Evolutionary conservation across 371 early-diverging fungal genomes (phyloP), one percentile per base, ranked within the genome.

Genomic region (Dinochytrium kinnereticum): DNA sequence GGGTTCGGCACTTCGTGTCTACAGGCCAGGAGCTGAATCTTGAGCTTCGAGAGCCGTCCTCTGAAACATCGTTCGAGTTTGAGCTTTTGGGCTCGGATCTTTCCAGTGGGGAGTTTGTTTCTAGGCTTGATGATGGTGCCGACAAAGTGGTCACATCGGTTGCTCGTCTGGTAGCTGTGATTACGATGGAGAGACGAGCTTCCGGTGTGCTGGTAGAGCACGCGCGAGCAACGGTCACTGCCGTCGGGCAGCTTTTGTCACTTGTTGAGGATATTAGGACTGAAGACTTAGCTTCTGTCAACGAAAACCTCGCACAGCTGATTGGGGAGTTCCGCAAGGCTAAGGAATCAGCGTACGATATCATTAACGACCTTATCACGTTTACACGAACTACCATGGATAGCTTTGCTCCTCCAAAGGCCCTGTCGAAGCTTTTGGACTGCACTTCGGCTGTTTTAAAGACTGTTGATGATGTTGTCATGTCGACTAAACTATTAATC

Each of bases 231-330:
- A 72, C 79, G 17, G 86, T 86, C 28, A 82, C 76, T 21, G 78
- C 79, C 34, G 81, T 86, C 17, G 87, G 87, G 10, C 72, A 80
- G 64, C 72, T 86, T n/a, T 24, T 86, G 68, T 76, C 82, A 19
- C 36, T 86, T 26, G 77, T 86, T 31, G 87, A 86, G 59, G 87
- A 86, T 38, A 78, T 86, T 26, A 40, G 77, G n/a, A 51, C 74
- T 34, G 51, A 53, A 31, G 64, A 66, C 49, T 64, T 59, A 13
- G 40, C 30, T 5, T 21, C 28, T 21, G 15, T 33, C 30, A 39
- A 55, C 40, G 74, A 68, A 15, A 70, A 68, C 39, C 34, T 84
- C 28, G 34, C 49, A 21, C 71, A 67, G 13, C 79, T 81, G 49
- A 44, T 49, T 39, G n/a, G 2, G 0, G 69, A 73, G 28, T 61